Evolutionary conservation across 2,329 filamentous ascomycete species (phyloP), one percentile per base, ranked within the genome.

Genomic region (Cercospora zeae-maydis): DNA sequence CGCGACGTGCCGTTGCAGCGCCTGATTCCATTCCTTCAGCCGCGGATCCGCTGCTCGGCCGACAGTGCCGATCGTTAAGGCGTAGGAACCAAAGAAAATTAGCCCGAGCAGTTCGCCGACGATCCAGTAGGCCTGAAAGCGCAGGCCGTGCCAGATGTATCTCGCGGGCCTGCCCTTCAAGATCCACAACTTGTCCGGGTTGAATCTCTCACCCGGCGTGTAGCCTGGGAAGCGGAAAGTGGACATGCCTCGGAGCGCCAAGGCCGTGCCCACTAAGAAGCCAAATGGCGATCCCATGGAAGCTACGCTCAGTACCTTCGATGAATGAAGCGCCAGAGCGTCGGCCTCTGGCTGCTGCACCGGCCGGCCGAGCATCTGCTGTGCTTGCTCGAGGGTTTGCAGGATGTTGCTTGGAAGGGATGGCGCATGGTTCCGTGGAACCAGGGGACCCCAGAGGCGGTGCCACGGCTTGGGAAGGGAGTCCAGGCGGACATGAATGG

Each of bases 171-270:
- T 66, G 0, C 78, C 78, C 54, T 68, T 73, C 0, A 76, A 36
- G 1, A 69, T 62, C 66, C 66, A 60, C 69, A 75, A 70, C 30
- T 73, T 74, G 34, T 80, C 76, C 4, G 74, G 74, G 34, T 77
- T 74, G 59, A 79, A 77, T 11, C 69, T 69, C 63, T 75, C 73
- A 0, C 72, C 66, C 0, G 79, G 78, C 52, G 74, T 73, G 51
- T 73, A 79, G 37, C 78, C 75, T 3, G 79, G 80, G 57, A 80
- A 81, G 10, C 74, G 71, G 63, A 74, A 76, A 16, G 66, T 72
- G n/a, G 63, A 66, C 58, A 70, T 69, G 1, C 75, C 77, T 1
- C 69, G 69, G 36, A 75, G 78, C 62, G 73, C 76, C 54, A 74
- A 66, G n/a, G 70, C 74, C 1, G 63, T 64, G 1, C 74, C 79